Percentiles rank a stretch among this genome's conserved stretches.
Conservation (phyloP, 768 basidiomycete species). For the Sarcomyxa edulis region DNA sequence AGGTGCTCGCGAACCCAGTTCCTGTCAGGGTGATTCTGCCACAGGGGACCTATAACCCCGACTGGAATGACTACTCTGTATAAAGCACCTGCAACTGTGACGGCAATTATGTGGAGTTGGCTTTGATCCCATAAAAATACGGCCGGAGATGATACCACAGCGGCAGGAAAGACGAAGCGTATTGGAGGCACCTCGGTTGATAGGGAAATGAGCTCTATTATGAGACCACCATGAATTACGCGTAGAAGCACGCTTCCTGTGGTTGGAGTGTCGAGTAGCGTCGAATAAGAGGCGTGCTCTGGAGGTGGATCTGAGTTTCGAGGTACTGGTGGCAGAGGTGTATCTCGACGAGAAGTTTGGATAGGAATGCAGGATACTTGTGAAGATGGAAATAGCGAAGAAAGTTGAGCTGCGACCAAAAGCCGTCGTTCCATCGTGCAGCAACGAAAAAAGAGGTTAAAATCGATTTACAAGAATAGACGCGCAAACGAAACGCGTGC, state of each 20-base stretch:
- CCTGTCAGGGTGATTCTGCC: conserved; percentile 47
- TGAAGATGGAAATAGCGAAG: conserved; percentile 51
- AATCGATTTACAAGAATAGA: too few species aligned
- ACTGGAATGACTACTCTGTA: conserved; percentile 69
- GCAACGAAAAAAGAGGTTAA: too few species aligned
- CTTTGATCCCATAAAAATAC: conserved; percentile 49
- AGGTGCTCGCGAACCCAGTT: conserved; percentile 67
- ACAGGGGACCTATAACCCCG: conserved; percentile 43
- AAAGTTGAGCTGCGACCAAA: conserved; percentile 60
- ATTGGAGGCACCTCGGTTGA: conserved; percentile 60
- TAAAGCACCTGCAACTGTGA: conserved; percentile 64
- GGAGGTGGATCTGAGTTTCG: conserved; percentile 41
- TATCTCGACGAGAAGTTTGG: conserved; percentile 53
- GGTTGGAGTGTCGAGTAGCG: conserved; percentile 46
- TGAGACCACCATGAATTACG: conserved; percentile 66
- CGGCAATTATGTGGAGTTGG: conserved; percentile 66
- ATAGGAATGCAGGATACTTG: conserved; percentile 48
- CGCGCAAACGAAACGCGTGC: too few species aligned
- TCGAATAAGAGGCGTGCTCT: conserved; percentile 72
- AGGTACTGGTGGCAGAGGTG: conserved; percentile 39
- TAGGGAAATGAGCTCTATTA: conserved; percentile 75
- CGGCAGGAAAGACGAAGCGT: conserved; percentile 73
- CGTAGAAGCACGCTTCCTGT: conserved; percentile 70
- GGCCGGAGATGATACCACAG: conserved; percentile 59
- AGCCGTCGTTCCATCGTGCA: conserved; percentile 11